Evolutionary conservation across 2,329 filamentous ascomycete species (phyloP).

Genomic region (Colletotrichum sp.): DNA sequence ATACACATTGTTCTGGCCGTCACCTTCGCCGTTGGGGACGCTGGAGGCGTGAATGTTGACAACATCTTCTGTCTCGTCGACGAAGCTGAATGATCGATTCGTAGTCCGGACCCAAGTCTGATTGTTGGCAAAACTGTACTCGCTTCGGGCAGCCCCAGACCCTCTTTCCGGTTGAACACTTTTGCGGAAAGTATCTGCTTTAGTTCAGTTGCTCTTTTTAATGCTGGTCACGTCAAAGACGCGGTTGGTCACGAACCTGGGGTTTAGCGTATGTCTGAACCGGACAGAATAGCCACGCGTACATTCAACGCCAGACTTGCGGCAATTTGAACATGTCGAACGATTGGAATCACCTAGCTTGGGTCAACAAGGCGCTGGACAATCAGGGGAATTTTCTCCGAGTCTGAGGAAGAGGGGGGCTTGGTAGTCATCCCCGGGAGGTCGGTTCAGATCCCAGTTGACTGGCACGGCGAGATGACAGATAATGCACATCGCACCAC

Average conservation of each 20-base stretch:
- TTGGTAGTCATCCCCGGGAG: neutral
- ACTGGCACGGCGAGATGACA: neutral
- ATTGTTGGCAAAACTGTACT: conserved; percentile 27
- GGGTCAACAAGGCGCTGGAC: neutral
- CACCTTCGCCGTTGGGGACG: neutral
- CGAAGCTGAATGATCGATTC: conserved; percentile 29
- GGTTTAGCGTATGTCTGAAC: conserved; percentile 32
- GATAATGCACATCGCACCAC: neutral
- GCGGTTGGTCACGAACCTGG: conserved; percentile 26
- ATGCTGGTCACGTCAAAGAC: neutral
- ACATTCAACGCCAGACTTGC: conserved; percentile 29
- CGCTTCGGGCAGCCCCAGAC: conserved; percentile 1
- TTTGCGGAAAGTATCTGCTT: neutral
- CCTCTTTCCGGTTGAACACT: conserved; percentile 8
- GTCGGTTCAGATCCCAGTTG: neutral
- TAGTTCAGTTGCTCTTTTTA: neutral
- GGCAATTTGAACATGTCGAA: conserved; percentile 29
- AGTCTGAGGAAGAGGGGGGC: neutral
- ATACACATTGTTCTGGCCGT: neutral
- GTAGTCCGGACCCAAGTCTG: conserved; percentile 32
- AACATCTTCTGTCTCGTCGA: conserved; percentile 32
- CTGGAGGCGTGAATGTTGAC: conserved; percentile 28
- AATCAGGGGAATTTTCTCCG: neutral
- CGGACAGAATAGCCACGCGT: conserved; percentile 30
- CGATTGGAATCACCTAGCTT: conserved; percentile 1